These are phyloP conservation scores for Vishniacozyma victoriae DNA, from an alignment of 768 basidiomycete species.

Conservation along the genomic window DNA sequence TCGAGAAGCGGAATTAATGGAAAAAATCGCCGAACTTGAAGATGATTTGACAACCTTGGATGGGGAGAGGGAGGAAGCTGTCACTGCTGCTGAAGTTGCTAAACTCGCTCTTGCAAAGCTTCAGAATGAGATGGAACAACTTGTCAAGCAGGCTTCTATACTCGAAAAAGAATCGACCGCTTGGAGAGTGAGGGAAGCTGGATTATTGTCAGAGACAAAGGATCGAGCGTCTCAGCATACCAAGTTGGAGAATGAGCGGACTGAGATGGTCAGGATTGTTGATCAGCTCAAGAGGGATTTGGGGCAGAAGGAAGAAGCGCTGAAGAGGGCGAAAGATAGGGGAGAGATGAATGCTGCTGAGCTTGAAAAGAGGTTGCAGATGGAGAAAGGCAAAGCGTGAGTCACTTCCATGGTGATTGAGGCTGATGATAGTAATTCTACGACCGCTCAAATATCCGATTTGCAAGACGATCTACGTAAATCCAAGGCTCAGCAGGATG, in stretches of 20 bases:
- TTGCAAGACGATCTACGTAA: slow-evolving; percentile 66
- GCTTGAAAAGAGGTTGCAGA: slow-evolving; percentile 63
- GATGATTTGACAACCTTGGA: slow-evolving; percentile 77
- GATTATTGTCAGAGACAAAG: slow-evolving; percentile 58
- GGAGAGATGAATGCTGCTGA: slow-evolving; percentile 62
- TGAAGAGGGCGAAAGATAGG: slow-evolving; percentile 66
- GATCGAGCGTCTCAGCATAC: slow-evolving; percentile 60
- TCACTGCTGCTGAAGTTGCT: slow-evolving; percentile 51
- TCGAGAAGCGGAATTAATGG: slow-evolving; percentile 76
- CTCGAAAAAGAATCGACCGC: slow-evolving; percentile 70
- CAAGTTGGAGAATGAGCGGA: slow-evolving; percentile 56
- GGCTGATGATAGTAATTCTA: slow-evolving; percentile 54
- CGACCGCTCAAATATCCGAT: slow-evolving; percentile 51
- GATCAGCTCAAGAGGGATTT: slow-evolving; percentile 68
- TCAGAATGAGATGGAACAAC: slow-evolving; percentile 22
- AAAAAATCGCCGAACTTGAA: slow-evolving; percentile 73
- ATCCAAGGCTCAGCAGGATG: slow-evolving; percentile 67
- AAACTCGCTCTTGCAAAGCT: slow-evolving; percentile 21
- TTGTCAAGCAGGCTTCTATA: slow-evolving; percentile 74
- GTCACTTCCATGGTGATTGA: slow-evolving; percentile 26
- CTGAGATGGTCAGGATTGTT: slow-evolving; percentile 59
- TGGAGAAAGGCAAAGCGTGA: slow-evolving; percentile 62
- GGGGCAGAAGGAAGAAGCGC: slow-evolving; percentile 71
- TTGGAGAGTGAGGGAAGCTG: slow-evolving; percentile 61
- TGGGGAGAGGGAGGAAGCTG: slow-evolving; percentile 73